Conservation (phyloP, 2,329 filamentous ascomycete species). For the Mollisiaceae sp. region DNA sequence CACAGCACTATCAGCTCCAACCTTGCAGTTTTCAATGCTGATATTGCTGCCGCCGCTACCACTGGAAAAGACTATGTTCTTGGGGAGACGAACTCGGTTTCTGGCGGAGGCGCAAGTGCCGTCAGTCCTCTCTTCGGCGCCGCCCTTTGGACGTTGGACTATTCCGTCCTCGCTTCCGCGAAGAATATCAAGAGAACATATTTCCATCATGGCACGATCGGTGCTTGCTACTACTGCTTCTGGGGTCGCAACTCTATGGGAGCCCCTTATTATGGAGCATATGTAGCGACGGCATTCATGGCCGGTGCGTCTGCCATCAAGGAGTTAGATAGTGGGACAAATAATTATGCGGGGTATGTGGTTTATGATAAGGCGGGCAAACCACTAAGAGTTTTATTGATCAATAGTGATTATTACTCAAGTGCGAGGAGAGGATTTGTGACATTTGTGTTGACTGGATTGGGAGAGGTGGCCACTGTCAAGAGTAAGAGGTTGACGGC, state of each 20-base stretch:
- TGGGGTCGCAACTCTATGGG: constrained; percentile 38
- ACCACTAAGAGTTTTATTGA: constrained; percentile 32
- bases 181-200: constrained; percentile 36
- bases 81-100: constrained; percentile 42
- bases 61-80: constrained; percentile 39
- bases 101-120: constrained; percentile 36
- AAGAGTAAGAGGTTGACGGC: constrained; percentile 45
- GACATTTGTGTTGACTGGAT: constrained; percentile 33
- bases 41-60: constrained; percentile 32
- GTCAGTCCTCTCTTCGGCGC: constrained; percentile 39
- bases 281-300: constrained; percentile 35
- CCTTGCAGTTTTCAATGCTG: constrained; percentile 29
- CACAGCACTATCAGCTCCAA: constrained; percentile 37
- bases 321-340: constrained; percentile 32
- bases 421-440: constrained; percentile 32
- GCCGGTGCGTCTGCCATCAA: constrained; percentile 35
- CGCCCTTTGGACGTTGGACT: constrained; percentile 40
- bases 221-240: constrained; percentile 43
- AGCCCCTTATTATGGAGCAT: constrained; percentile 41
- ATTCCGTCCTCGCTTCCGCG: constrained; percentile 30
- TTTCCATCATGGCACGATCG: constrained; percentile 41
- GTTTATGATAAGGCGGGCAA: constrained; percentile 29
- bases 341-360: constrained; percentile 34
- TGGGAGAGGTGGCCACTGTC: constrained; percentile 19
- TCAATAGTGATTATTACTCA: constrained; percentile 38